These are phyloP conservation scores for Lecanicillium sp. DNA, from an alignment of 2,329 filamentous ascomycete genomes.

Conservation along the genomic window DNA sequence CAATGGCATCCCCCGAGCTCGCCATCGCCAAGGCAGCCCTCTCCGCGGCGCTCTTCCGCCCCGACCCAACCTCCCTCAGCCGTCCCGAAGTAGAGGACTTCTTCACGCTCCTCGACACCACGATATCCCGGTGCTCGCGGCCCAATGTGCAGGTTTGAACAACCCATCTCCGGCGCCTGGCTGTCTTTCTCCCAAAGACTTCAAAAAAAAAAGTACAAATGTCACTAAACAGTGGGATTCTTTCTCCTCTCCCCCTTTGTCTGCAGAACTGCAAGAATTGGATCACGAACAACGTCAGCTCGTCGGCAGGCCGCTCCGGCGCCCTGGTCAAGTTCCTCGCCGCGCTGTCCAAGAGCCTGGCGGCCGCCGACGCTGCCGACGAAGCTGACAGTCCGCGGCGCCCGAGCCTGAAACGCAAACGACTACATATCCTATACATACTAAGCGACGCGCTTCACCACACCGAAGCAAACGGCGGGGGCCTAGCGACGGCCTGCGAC, in stretches of 20 bases:
- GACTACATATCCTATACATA: constrained; percentile 70
- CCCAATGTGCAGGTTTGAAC: constrained; percentile 83
- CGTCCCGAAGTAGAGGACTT: constrained; percentile 65
- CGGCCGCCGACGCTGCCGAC: constrained; percentile 17
- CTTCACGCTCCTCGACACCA: constrained; percentile 56
- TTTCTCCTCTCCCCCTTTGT: constrained; percentile 13
- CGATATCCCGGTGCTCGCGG: constrained; percentile 64
- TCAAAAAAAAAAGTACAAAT: not conserved
- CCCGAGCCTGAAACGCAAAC: constrained; percentile 57
- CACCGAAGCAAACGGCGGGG: constrained; percentile 43
- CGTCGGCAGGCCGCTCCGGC: constrained; percentile 56
- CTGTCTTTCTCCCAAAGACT: not conserved
- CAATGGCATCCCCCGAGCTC: constrained; percentile 62
- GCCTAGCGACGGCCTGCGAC: constrained; percentile 50
- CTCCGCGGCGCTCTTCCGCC: constrained; percentile 62
- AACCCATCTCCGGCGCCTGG: constrained; percentile 14
- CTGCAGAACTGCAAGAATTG: constrained; percentile 80
- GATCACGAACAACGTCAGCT: constrained; percentile 65
- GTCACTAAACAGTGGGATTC: constrained; percentile 8
- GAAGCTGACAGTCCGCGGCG: constrained; percentile 9
- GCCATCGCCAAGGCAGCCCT: constrained; percentile 76
- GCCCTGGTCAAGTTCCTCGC: constrained; percentile 70
- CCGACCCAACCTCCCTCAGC: constrained; percentile 62
- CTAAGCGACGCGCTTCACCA: constrained; percentile 74
- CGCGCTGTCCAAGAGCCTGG: constrained; percentile 49